These are phyloP conservation scores for Bjerkandera adusta DNA, from an alignment of 1,284 basidiomycete genomes.

Conservation along the genomic window DNA sequence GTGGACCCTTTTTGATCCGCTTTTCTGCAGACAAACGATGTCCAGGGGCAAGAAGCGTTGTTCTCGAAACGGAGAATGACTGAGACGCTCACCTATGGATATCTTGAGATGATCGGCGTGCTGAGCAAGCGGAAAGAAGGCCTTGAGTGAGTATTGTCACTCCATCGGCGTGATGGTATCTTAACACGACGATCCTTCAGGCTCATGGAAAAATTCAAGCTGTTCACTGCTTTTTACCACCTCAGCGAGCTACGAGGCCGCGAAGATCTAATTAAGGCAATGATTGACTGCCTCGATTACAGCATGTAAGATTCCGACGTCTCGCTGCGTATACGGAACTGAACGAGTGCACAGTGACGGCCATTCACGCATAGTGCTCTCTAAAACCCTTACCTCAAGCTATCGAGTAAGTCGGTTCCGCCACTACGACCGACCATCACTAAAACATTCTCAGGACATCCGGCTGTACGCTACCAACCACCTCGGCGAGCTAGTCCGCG, in stretches of 20 bases:
- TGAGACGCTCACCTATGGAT: slow-evolving; percentile 86
- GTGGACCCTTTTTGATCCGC: background rate
- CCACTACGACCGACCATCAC: slow-evolving; percentile 4
- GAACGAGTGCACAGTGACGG: slow-evolving; percentile 67
- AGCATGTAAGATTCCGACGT: slow-evolving; percentile 72
- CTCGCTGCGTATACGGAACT: no score
- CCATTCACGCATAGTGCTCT: slow-evolving; percentile 87
- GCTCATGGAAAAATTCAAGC: slow-evolving; percentile 86
- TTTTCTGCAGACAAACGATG: slow-evolving; percentile 56
- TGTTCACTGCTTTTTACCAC: slow-evolving; percentile 95
- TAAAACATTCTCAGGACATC: slow-evolving; percentile 67
- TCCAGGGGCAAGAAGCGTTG: slow-evolving; percentile 72
- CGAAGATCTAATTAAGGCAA: slow-evolving; percentile 89
- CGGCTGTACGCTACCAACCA: slow-evolving; percentile 88
- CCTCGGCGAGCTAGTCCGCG: slow-evolving; percentile 77
- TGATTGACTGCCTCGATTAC: slow-evolving; percentile 93
- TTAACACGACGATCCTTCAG: slow-evolving; percentile 39
- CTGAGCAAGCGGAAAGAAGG: slow-evolving; percentile 88
- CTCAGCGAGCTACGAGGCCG: slow-evolving; percentile 87
- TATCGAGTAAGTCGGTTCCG: slow-evolving; percentile 59
- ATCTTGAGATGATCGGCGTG: slow-evolving; percentile 94
- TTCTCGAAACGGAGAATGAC: slow-evolving; percentile 85
- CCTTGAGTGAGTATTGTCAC: slow-evolving; percentile 72
- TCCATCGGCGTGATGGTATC: background rate
- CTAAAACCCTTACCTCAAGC: slow-evolving; percentile 91